Evolutionary conservation across 73 alveolate genomes (phyloP), one percentile per base, ranked within the genome.

Genomic region (Paramecium octaurelia): DNA sequence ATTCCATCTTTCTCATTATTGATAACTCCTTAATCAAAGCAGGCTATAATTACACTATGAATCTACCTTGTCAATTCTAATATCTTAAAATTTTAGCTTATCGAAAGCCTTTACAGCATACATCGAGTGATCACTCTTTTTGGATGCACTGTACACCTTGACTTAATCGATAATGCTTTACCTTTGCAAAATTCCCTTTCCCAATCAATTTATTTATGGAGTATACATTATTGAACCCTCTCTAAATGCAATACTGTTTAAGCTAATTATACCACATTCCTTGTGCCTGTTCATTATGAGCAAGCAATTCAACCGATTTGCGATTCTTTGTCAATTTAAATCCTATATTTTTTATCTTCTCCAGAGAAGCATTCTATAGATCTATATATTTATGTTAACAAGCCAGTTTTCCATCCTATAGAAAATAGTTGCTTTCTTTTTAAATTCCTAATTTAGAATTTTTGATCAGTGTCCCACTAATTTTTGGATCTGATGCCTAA

Each of bases 21-120:
- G 93, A 87, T 60, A 87, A 43, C 40, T 87, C 93, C n/a, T 87
- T 87, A 11, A 87, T 64, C n/a, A 87, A 38, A 5, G 93, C 93
- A 31, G 93, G 93, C 86, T 75, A 75, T 35, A 21, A 27, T 21
- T 14, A 34, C 11, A 35, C 2, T 7, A 4, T 18, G 4, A 10
- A 36, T 16, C 1, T 75, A 75, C 88, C 34, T 77, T 87, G n/a
- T 87, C 93, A 7, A 87, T 21, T 69, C 73, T 58, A n/a, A 87
- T 87, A 42, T 87, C 77, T 35, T 54, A 59, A 40, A 87, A 87
- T 68, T 87, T 87, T 43, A 64, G 43, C 40, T 87, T 87, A 40
- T 87, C 93, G 50, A 87, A 87, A 4, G 93, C 93, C 77, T 87
- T 87, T 23, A 87, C 93, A 12, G 93, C 93, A 87, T 54, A 87